Evolutionary conservation across 495 filamentous ascomycete species (phyloP).

Genomic region (Podospora appendiculata): DNA sequence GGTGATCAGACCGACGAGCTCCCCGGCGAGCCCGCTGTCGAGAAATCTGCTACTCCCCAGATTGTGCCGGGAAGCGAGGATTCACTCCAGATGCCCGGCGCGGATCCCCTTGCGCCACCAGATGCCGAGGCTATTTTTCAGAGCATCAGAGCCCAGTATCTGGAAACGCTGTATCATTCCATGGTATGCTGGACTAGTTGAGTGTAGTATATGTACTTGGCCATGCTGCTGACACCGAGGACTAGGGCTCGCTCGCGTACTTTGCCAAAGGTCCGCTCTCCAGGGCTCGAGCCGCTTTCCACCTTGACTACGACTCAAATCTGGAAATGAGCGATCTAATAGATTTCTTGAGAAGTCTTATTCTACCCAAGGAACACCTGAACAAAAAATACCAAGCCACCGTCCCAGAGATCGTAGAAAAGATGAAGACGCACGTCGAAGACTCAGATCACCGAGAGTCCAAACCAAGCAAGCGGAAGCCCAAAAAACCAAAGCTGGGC

Average conservation of each 20-base stretch:
- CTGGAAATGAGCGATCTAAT: slow-evolving; percentile 53
- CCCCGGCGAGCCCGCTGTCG: background rate
- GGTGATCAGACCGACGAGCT: background rate
- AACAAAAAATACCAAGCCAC: slow-evolving; percentile 84
- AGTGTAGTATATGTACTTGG: slow-evolving; percentile 5
- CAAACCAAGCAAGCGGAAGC: slow-evolving; percentile 50
- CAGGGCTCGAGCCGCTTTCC: slow-evolving; percentile 72
- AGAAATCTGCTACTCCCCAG: slow-evolving; percentile 1
- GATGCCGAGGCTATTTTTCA: slow-evolving; percentile 58
- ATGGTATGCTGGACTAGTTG: slow-evolving; percentile 46
- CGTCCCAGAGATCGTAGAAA: slow-evolving; percentile 57
- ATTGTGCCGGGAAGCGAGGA: too few relatives aligned
- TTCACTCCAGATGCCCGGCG: background rate
- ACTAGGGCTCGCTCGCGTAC: slow-evolving; percentile 80
- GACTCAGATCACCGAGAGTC: slow-evolving; percentile 52
- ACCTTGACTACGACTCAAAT: slow-evolving; percentile 45
- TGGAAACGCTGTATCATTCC: slow-evolving; percentile 84
- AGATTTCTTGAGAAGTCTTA: slow-evolving; percentile 59
- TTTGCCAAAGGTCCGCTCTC: slow-evolving; percentile 95
- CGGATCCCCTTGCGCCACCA: slow-evolving; percentile 33
- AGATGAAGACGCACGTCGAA: slow-evolving; percentile 48
- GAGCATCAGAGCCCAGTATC: slow-evolving; percentile 67
- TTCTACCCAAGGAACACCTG: slow-evolving; percentile 65
- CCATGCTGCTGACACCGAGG: too few relatives aligned
- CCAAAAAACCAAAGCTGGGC: slow-evolving; percentile 62